Evolutionary conservation across 257 asterid species (phyloP).

Genomic region (Buddleja alternifolia): DNA sequence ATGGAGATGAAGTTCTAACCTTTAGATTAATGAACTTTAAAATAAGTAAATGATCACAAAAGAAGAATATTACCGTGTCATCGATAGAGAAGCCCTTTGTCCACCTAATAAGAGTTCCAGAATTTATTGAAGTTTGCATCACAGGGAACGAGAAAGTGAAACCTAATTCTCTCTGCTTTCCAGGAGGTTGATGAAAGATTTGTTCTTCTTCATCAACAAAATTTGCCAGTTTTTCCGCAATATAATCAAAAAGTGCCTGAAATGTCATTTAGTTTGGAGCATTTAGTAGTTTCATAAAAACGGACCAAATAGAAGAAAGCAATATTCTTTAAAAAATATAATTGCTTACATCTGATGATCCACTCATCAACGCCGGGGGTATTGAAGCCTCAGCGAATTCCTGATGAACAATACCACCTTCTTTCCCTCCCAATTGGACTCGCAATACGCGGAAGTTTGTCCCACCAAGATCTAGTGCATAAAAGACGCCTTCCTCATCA

Average conservation of each 20-base stretch:
- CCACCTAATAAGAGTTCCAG: conserved; percentile 91
- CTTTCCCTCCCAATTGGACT: conserved; percentile 83
- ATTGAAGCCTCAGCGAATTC: conserved; percentile 86
- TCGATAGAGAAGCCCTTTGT: conserved; percentile 85
- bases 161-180: conserved; percentile 69
- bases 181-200: conserved; percentile 56
- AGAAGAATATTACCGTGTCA: conserved; percentile 52
- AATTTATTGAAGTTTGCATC: conserved; percentile 77
- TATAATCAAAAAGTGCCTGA: conserved; percentile 77
- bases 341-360: conserved; percentile 55
- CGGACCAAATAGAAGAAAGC: not conserved
- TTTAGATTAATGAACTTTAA: not conserved
- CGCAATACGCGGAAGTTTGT: conserved; percentile 91
- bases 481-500: conserved; percentile 85
- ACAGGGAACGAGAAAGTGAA: conserved; percentile 87
- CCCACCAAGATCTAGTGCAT: conserved; percentile 97
- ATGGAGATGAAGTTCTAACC: not conserved
- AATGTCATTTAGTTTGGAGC: conserved; percentile 3
- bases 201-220: conserved; percentile 65
- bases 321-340: not conserved
- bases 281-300: conserved; percentile 15
- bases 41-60: conserved; percentile 18
- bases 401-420: conserved; percentile 65
- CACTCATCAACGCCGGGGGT: conserved; percentile 85
- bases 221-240: conserved; percentile 61